Base-by-base conservation (phyloP, 192 early-diverging fungal genomes). In the Dissophora globulifera region DNA sequence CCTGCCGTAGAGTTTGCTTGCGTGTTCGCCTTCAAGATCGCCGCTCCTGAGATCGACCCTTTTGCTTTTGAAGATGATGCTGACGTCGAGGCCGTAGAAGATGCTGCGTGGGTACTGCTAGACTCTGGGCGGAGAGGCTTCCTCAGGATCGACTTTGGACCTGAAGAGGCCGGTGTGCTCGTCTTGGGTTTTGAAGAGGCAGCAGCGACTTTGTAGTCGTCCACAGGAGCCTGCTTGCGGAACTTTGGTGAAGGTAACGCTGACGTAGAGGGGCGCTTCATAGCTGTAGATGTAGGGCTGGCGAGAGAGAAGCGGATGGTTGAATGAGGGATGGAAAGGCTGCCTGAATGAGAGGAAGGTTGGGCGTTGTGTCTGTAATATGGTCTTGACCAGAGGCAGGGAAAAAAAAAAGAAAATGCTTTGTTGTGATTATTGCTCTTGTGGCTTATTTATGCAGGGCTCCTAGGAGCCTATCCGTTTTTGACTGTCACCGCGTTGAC, bases 21-120 rank as follows among this genome's bases (percentile, higher is more conserved):
- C 10, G 70, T 75, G 35, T 75, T 75, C n/a, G 70, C 70, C 33
- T 75, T 75, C 31, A 75, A 35, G 42, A 75, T 48, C 9, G 70
- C 56, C 0, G 70, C 56, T n/a, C 62, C 62, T 9, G 70, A 75
- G 27, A 75, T 64, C 6, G 56, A 54, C 20, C 29, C 50, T 52
- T 75, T 75, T 20, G 70, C 57, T 75, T 75, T 75, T 47, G 70
- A 65, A 29, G 67, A 46, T 53, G 70, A 53, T 30, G 7, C 3
- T 30, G 56, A n/a, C 2, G 29, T 33, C 31, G 51, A 40, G 48
- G 56, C n/a, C n/a, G n/a, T n/a, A n/a, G n/a, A n/a, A n/a, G n/a
- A n/a, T n/a, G n/a, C n/a, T n/a, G n/a, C 38, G 56, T 7, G 31
- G 56, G 23, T 43, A 8, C 15, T 13, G 41, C 35, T 31, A 3